phyloP scores from a whole-genome alignment of 2,329 filamentous ascomycete genomes.

The Calonectria henricotiae region DNA sequence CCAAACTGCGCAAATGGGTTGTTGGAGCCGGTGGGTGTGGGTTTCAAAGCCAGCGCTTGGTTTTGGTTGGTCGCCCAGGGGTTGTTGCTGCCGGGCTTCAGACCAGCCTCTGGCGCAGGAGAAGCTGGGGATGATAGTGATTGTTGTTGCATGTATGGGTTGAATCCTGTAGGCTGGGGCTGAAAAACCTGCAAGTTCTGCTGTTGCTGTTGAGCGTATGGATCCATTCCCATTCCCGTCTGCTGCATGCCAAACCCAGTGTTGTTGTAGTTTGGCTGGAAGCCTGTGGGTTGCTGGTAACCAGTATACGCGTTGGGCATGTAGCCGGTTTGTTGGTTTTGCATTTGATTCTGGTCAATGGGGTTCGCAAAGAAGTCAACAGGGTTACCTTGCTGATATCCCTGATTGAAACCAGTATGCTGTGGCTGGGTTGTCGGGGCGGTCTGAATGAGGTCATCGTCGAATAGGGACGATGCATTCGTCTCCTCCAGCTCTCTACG shows the following conservation, averaged over 20 bases:
- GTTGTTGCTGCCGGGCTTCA: constrained; percentile 91
- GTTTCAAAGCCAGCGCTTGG: constrained; percentile 77
- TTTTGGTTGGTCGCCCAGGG: constrained; percentile 83
- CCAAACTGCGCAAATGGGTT: constrained; percentile 92
- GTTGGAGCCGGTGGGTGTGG: constrained; percentile 94
- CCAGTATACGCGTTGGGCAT: constrained; percentile 72
- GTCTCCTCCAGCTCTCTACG: constrained; percentile 88
- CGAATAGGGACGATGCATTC: constrained; percentile 91
- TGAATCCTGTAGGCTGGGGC: constrained; percentile 70
- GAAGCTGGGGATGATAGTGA: constrained; percentile 62
- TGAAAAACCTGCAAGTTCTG: constrained; percentile 63
- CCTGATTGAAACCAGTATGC: constrained; percentile 93
- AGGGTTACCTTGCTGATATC: constrained; percentile 95
- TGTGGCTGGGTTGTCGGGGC: constrained; percentile 76
- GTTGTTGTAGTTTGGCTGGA: constrained; percentile 73
- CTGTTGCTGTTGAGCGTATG: constrained; percentile 70
- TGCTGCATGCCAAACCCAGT: constrained; percentile 78
- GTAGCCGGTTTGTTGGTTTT: constrained; percentile 88
- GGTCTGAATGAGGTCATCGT: constrained; percentile 77
- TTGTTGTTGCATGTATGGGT: constrained; percentile 66
- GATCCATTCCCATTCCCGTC: constrained; percentile 78
- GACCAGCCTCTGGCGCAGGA: constrained; percentile 71
- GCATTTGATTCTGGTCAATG: constrained; percentile 81
- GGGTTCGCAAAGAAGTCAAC: constrained; percentile 99
- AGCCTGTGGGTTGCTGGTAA: constrained; percentile 68